Evolutionary conservation across 148 eudicot species (phyloP).

Genomic region (Nepenthes mirabilis): DNA sequence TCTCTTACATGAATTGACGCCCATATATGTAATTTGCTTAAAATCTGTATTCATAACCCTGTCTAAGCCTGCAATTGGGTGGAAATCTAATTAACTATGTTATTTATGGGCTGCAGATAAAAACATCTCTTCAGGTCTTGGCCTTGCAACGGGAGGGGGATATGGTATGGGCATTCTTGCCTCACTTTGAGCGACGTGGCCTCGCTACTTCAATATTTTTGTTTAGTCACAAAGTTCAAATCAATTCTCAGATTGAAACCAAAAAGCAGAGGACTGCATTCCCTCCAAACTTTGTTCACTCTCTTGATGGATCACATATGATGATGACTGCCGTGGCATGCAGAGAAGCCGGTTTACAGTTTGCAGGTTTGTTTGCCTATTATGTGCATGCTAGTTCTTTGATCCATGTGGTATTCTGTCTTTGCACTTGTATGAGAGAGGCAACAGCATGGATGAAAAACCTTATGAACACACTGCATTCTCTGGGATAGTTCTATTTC

Average conservation of each 20-base stretch:
- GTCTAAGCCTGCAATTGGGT: too few relatives aligned
- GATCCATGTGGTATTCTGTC: too few relatives aligned
- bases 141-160: slow-evolving; percentile 64
- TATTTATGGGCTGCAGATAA: slow-evolving; percentile 38
- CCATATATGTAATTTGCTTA: too few relatives aligned
- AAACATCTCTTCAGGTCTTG: slow-evolving; percentile 73
- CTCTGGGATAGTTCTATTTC: too few relatives aligned
- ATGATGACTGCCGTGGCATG: slow-evolving; percentile 97
- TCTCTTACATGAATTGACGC: too few relatives aligned
- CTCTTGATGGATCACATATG: slow-evolving; percentile 90
- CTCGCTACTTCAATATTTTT: not conserved
- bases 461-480: too few relatives aligned
- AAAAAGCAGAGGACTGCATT: slow-evolving; percentile 81
- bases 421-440: too few relatives aligned
- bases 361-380: slow-evolving; percentile 51
- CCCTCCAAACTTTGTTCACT: slow-evolving; percentile 92
- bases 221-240: slow-evolving; percentile 3
- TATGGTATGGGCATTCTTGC: slow-evolving; percentile 29
- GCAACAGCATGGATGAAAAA: too few relatives aligned
- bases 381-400: too few relatives aligned
- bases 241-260: slow-evolving; percentile 38
- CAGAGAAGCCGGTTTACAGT: slow-evolving; percentile 76
- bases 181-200: not conserved
- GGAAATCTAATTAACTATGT: not conserved
- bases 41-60: too few relatives aligned